A percentile compares a stretch with the other conserved stretches of the same genome.
Conservation (phyloP, 2,329 filamentous ascomycete species). For the Neopestalotiopsis clavispora region DNA sequence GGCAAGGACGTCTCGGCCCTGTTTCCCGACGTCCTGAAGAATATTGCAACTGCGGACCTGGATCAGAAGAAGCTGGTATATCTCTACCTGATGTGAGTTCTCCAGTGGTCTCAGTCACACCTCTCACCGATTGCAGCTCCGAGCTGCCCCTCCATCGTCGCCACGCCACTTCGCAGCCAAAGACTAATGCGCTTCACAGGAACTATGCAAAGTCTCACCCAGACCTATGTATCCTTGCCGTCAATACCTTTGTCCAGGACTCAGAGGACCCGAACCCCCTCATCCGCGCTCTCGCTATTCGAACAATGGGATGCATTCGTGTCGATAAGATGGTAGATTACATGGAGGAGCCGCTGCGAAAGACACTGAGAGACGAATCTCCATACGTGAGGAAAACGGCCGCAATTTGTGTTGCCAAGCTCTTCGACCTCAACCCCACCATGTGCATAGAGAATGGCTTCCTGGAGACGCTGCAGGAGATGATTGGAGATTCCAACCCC, state of each 20-base stretch:
- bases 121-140: neutral
- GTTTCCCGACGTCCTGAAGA: conserved; percentile 98
- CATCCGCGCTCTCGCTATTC: conserved; percentile 90
- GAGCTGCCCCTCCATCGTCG: neutral
- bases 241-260: conserved; percentile 99
- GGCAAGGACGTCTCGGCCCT: conserved; percentile 97
- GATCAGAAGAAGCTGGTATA: conserved; percentile 99
- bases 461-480: conserved; percentile 87
- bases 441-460: conserved; percentile 98
- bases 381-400: conserved; percentile 98
- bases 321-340: conserved; percentile 99
- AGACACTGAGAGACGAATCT: conserved; percentile 95
- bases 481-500: conserved; percentile 96
- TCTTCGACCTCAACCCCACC: conserved; percentile 90
- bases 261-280: conserved; percentile 98
- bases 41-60: conserved; percentile 91
- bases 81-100: conserved; percentile 86
- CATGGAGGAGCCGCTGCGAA: conserved; percentile 96
- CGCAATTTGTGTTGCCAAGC: conserved; percentile 95
- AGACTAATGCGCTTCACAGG: conserved; percentile 56
- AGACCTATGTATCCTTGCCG: conserved; percentile 96
- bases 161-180: neutral
- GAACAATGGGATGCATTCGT: conserved; percentile 97
- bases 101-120: neutral
- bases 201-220: conserved; percentile 99